A percentile compares a stretch with the other conserved stretches of the same genome.
Evolutionary conservation across 345 rosid species (phyloP).

Genomic region (Conringia planisiliqua): DNA sequence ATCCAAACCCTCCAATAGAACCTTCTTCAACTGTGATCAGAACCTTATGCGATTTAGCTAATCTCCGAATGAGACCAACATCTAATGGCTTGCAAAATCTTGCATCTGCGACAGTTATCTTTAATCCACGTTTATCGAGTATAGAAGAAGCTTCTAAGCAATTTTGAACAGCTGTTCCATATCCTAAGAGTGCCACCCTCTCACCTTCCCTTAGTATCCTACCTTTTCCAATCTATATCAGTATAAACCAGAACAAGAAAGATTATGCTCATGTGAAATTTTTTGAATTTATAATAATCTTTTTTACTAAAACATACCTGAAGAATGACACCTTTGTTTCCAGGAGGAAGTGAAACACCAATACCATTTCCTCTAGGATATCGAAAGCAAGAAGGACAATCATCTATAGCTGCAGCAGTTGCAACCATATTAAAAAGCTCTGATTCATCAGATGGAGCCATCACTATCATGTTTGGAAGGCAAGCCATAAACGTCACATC

Average conservation of each 20-base stretch:
- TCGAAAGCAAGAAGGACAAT: constrained; percentile 92
- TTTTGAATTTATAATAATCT: not conserved
- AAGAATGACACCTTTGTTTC: constrained; percentile 76
- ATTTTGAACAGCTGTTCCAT: constrained; percentile 72
- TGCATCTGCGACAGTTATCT: constrained; percentile 77
- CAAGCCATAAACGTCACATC: constrained; percentile 97
- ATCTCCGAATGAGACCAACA: constrained; percentile 49
- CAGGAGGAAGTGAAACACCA: constrained; percentile 67
- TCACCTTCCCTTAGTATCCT: constrained; percentile 66
- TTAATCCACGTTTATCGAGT: constrained; percentile 42
- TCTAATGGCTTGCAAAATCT: constrained; percentile 94
- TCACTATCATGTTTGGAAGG: constrained; percentile 96
- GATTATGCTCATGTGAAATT: not conserved
- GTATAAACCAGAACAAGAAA: not conserved
- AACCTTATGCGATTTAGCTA: constrained; percentile 73
- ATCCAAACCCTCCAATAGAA: constrained; percentile 81
- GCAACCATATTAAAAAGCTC: constrained; percentile 98
- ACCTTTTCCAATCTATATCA: constrained; percentile 70
- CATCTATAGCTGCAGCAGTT: constrained; percentile 89
- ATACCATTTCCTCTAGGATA: constrained; percentile 94
- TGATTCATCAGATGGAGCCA: constrained; percentile 99
- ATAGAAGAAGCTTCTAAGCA: constrained; percentile 55
- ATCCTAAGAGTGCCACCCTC: constrained; percentile 74
- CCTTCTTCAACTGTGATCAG: constrained; percentile 86
- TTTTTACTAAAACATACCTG: not conserved